Percentiles rank a stretch among this genome's conserved stretches.
phyloP scores from a whole-genome alignment of 2,329 filamentous ascomycete genomes.

The Colletotrichum tamarilloi region DNA sequence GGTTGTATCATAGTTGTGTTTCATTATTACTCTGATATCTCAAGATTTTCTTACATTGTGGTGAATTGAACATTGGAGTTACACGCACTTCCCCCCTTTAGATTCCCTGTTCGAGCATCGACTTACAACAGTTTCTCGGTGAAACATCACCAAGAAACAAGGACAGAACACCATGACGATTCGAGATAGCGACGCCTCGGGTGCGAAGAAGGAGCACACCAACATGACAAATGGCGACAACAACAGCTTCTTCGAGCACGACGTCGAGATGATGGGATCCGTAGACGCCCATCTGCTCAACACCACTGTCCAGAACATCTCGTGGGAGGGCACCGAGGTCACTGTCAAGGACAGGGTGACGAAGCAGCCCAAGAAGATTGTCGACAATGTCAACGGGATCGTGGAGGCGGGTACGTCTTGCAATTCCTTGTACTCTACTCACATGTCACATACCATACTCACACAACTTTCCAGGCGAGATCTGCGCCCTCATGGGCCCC shows the following conservation, averaged over 20 bases:
- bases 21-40: not conserved
- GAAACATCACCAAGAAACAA: not conserved
- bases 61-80: not conserved
- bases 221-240: not conserved
- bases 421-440: too few species aligned
- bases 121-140: not conserved
- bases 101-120: not conserved
- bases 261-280: constrained; percentile 43
- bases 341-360: constrained; percentile 78
- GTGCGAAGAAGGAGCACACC: not conserved
- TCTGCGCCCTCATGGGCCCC: constrained; percentile 86
- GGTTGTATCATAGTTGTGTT: not conserved
- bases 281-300: constrained; percentile 68
- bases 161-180: not conserved
- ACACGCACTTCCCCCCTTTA: not conserved
- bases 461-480: constrained; percentile 60
- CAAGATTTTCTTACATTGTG: not conserved
- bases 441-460: not conserved
- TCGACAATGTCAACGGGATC: constrained; percentile 71
- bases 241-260: constrained; percentile 5
- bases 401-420: constrained; percentile 64
- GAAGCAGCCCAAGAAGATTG: constrained; percentile 70
- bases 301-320: constrained; percentile 70
- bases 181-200: not conserved
- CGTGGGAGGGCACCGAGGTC: constrained; percentile 76